A percentile compares a stretch with the other conserved stretches of the same genome.
Conservation (phyloP, 2,329 filamentous ascomycete species). For the Clonostachys sp. region DNA sequence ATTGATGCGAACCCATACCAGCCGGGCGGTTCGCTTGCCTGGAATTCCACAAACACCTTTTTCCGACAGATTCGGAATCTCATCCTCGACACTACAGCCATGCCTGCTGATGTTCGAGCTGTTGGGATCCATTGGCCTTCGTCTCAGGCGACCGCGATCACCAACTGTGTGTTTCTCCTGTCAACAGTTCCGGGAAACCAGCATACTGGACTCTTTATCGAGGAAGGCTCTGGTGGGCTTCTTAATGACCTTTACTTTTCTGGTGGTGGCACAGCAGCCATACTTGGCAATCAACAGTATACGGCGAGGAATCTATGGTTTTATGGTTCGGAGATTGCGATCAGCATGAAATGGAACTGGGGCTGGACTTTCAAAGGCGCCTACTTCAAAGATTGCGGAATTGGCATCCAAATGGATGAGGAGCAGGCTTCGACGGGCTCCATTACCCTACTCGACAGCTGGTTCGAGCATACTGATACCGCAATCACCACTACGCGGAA, state of each 20-base stretch:
- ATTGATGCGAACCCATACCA: slow-evolving; percentile 44
- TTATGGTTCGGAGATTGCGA: slow-evolving; percentile 58
- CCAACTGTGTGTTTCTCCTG: slow-evolving; percentile 53
- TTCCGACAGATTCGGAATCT: slow-evolving; percentile 55
- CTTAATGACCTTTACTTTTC: slow-evolving; percentile 67
- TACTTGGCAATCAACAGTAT: slow-evolving; percentile 65
- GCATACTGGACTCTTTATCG: slow-evolving; percentile 57
- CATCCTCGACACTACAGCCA: slow-evolving; percentile 46
- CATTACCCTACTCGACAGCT: slow-evolving; percentile 70
- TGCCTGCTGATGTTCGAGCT: slow-evolving; percentile 36
- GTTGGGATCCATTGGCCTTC: slow-evolving; percentile 65
- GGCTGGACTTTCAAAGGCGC: slow-evolving; percentile 69
- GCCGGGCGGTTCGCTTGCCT: slow-evolving; percentile 31
- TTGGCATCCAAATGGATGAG: slow-evolving; percentile 63
- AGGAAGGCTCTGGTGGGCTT: slow-evolving; percentile 61
- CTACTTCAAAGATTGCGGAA: slow-evolving; percentile 55
- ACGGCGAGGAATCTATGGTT: slow-evolving; percentile 66
- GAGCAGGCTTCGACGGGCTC: slow-evolving; percentile 61
- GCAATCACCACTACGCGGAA: slow-evolving; percentile 61
- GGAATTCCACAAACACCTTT: slow-evolving; percentile 53
- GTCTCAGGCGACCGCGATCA: slow-evolving; percentile 56
- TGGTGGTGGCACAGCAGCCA: slow-evolving; percentile 57
- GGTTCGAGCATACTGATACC: slow-evolving; percentile 59
- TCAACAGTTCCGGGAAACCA: slow-evolving; percentile 37
- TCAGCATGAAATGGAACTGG: slow-evolving; percentile 74